Base-by-base conservation (phyloP, 768 basidiomycete genomes). In the Lentinula guzmanii region DNA sequence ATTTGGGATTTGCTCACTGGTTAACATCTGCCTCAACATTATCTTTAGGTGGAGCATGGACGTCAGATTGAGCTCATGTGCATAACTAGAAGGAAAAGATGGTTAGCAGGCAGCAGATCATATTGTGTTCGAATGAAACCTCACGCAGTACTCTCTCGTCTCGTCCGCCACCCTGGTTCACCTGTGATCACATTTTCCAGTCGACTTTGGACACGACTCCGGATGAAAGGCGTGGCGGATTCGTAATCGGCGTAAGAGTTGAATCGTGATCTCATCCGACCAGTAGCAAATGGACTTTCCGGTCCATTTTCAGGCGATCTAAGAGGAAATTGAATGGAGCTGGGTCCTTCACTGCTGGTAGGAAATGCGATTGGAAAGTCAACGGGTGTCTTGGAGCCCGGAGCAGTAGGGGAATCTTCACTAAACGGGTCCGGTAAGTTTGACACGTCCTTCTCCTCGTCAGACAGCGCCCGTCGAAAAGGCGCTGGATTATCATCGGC, bases 11-110 rank as follows among this genome's bases (percentile, higher is more conserved):
- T 83, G 75, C 68, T 93, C 94, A 37, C 84, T 86, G 2, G 83
- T 86, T 24, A 98, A 82, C 82, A 94, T 90, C 74, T 99, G 97
- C 5, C 87, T 84, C 13, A 99, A 78, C 89, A 98, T 95, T 61
- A 87, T 82, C 45, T 92, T 90, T 54, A 98, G 82, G 73, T 98
- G 93, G 64, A 82, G 81, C 85, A 97, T 91, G 10, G 95, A 95
- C 11, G 87, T 86, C 9, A 86, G 74, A 69, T 95, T 94, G 33
- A 95, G 82, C 69, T 93, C 87, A 68, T 91, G 85, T 15, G 91
- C 86, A 71, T 90, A 91, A 61, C 93, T 94, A 64, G 43, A 62
- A 42, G 61, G 52, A 62, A 55, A 18, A 42, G 24, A 60, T 15
- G 62, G 41, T 63, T 48, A 62, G 63, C 41, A 21, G 34, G 58